phyloP scores from a whole-genome alignment of 345 rosid species.

The Bruguiera sexangula region DNA sequence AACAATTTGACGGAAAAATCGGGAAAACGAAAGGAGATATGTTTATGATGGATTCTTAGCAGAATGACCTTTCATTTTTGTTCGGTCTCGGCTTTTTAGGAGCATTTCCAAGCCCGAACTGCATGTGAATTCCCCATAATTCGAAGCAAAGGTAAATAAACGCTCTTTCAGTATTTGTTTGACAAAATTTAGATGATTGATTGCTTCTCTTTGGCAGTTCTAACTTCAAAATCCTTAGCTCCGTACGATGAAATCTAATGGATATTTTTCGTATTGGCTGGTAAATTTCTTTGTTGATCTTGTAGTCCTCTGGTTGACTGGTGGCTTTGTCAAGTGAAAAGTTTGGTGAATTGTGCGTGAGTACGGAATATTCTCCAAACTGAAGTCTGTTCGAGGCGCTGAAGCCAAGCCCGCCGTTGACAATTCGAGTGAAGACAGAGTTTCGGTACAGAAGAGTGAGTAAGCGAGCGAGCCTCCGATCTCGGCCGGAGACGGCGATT shows the following conservation, averaged over 20 bases:
- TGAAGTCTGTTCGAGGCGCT: no score
- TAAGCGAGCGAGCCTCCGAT: constrained; percentile 31
- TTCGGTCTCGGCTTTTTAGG: neutral
- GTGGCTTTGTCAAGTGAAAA: neutral
- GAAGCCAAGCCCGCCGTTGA: neutral
- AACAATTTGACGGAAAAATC: neutral
- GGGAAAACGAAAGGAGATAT: neutral
- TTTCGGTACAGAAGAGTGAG: neutral
- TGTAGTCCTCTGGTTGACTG: neutral
- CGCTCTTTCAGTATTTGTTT: neutral
- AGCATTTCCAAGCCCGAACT: constrained; percentile 15
- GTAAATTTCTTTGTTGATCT: neutral
- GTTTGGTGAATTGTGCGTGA: constrained; percentile 4
- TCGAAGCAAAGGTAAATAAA: constrained; percentile 38
- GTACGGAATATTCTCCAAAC: neutral
- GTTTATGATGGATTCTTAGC: constrained; percentile 19
- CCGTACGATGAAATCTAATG: neutral
- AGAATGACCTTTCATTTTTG: neutral
- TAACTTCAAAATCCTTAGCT: neutral
- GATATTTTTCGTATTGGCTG: neutral
- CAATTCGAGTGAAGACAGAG: neutral
- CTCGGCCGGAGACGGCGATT: constrained; percentile 25
- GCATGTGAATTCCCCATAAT: constrained; percentile 13
- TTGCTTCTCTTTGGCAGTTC: neutral
- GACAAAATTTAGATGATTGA: neutral